phyloP scores from a whole-genome alignment of 2,329 filamentous ascomycete genomes.

The Aspergillus sp. region DNA sequence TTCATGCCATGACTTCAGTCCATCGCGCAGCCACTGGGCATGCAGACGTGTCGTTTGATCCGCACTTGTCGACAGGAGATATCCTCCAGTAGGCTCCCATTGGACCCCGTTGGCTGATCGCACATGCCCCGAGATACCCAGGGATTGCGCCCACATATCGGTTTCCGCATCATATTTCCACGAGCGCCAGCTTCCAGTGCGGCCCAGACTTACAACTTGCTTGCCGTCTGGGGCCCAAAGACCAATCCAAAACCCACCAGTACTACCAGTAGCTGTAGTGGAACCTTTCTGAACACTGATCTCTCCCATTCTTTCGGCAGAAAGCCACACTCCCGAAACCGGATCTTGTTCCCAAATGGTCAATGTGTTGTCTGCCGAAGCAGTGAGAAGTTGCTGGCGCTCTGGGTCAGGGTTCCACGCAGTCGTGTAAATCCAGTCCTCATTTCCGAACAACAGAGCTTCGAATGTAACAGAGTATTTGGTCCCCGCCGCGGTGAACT shows the following conservation, averaged over 20 bases:
- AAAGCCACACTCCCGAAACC: conserved; percentile 87
- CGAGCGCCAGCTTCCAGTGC: conserved; percentile 89
- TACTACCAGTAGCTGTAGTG: conserved; percentile 92
- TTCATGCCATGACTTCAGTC: conserved; percentile 78
- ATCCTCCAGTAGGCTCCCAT: conserved; percentile 81
- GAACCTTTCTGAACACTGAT: conserved; percentile 94
- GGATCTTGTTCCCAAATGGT: conserved; percentile 88
- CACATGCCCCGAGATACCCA: conserved; percentile 82
- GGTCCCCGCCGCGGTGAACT: conserved; percentile 61
- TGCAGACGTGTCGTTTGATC: conserved; percentile 93
- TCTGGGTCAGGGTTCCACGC: conserved; percentile 64
- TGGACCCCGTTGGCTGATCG: conserved; percentile 76
- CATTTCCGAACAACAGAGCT: conserved; percentile 87
- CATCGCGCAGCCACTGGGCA: conserved; percentile 68
- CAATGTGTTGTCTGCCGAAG: conserved; percentile 93
- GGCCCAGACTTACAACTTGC: conserved; percentile 77
- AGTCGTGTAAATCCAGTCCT: conserved; percentile 96
- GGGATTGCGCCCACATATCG: conserved; percentile 73
- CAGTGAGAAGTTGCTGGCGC: conserved; percentile 74
- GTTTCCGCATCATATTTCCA: conserved; percentile 68
- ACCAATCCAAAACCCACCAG: conserved; percentile 94
- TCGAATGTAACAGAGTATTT: conserved; percentile 89
- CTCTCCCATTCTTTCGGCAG: conserved; percentile 80
- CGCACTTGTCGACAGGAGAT: conserved; percentile 82
- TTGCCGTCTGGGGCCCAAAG: conserved; percentile 81